Conservation (phyloP, 371 early-diverging fungal genomes). For the Circinella minor region DNA sequence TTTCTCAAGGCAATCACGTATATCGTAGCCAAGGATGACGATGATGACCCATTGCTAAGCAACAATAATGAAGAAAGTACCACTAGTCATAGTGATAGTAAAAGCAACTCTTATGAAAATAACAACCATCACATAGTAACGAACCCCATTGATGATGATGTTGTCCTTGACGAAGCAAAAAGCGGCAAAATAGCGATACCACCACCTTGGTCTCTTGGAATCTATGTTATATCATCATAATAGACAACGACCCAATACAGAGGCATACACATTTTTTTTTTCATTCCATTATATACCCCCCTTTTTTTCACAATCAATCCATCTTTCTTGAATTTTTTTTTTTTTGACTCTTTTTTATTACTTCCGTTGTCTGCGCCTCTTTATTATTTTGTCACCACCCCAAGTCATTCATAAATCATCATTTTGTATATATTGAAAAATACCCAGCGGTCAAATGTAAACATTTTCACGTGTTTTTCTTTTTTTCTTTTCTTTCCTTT, state of each 20-base stretch:
- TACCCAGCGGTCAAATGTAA: not conserved
- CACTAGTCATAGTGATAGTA: too few relatives aligned
- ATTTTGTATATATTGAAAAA: constrained; percentile 4
- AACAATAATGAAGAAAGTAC: not conserved
- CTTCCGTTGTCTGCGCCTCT: not conserved
- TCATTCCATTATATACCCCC: not conserved
- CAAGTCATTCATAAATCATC: not conserved
- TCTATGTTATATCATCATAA: constrained; percentile 1
- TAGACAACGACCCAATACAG: too few relatives aligned
- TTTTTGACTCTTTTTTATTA: not conserved
- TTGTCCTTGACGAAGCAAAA: not conserved
- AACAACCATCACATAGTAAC: not conserved
- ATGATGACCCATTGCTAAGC: constrained; percentile 9
- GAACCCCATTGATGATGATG: not conserved
- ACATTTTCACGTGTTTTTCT: constrained; percentile 3
- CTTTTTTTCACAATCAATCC: not conserved
- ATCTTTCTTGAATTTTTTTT: too few relatives aligned
- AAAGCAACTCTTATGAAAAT: not conserved
- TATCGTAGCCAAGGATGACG: constrained; percentile 15
- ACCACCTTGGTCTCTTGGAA: constrained; percentile 13
- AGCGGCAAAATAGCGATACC: not conserved
- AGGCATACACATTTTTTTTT: not conserved
- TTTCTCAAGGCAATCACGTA: constrained; percentile 20
- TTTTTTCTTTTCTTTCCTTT: constrained; percentile 1
- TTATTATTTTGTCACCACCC: not conserved